Conservation (phyloP, 1,284 basidiomycete genomes). For the Abortiporus biennis region DNA sequence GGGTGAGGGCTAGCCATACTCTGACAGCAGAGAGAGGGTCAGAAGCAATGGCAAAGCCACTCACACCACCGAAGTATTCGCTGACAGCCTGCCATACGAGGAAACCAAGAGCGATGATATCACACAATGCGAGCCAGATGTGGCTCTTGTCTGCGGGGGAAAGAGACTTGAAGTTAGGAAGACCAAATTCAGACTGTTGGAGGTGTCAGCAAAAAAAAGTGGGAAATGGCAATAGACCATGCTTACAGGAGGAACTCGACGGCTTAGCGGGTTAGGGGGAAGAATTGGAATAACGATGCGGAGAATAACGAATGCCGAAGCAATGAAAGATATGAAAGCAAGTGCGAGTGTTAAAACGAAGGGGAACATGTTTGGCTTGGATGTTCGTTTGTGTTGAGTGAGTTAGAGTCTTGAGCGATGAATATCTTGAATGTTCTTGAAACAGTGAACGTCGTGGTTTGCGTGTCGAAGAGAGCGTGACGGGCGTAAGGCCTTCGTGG, state of each 20-base stretch:
- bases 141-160: constrained; percentile 63
- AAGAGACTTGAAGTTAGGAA: constrained; percentile 58
- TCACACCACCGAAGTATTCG: constrained; percentile 42
- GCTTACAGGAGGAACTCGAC: constrained; percentile 62
- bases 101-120: constrained; percentile 49
- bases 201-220: constrained; percentile 6
- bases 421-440: constrained; percentile 9
- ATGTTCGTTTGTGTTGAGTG: constrained; percentile 7
- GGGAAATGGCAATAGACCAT: constrained; percentile 7
- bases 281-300: constrained; percentile 66
- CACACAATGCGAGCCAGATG: constrained; percentile 62
- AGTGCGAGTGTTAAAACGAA: constrained; percentile 59
- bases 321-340: constrained; percentile 61
- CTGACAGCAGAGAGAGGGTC: constrained; percentile 47
- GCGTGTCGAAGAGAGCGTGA: constrained; percentile 20
- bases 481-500: constrained; percentile 29
- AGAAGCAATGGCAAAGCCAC: constrained; percentile 34
- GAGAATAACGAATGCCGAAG: constrained; percentile 66
- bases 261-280: constrained; percentile 62
- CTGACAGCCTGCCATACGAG: constrained; percentile 60
- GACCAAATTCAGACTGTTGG: constrained; percentile 59
- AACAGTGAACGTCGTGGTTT: constrained; percentile 24
- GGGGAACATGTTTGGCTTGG: constrained; percentile 47
- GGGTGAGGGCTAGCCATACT: constrained; percentile 57
- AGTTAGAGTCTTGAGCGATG: constrained; percentile 15